These are phyloP conservation scores for Gossypium ekmanianum DNA, from an alignment of 345 rosid species.

Conservation along the genomic window DNA sequence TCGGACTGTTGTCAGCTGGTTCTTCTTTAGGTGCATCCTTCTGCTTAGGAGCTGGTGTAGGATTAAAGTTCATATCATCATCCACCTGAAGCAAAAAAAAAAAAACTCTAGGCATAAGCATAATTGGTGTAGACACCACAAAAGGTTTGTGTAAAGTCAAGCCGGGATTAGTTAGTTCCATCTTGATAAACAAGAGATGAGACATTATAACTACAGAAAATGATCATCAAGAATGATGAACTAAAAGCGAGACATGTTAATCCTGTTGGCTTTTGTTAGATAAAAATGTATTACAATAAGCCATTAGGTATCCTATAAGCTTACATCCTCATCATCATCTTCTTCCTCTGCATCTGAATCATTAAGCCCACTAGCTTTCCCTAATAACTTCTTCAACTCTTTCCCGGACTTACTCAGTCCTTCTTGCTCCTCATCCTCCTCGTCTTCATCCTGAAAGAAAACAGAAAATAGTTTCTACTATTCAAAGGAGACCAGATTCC, in stretches of 20 bases:
- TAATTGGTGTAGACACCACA: neutral
- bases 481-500: neutral
- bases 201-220: neutral
- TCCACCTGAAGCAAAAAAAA: constrained; percentile 44
- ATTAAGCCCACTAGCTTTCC: constrained; percentile 57
- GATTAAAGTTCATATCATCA: constrained; percentile 52
- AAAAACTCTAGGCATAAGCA: neutral
- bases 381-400: constrained; percentile 89
- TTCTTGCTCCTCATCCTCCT: constrained; percentile 86
- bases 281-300: constrained; percentile 4
- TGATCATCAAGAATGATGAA: neutral
- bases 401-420: constrained; percentile 92
- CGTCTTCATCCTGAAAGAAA: constrained; percentile 69
- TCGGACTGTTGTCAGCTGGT: constrained; percentile 61
- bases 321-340: constrained; percentile 78
- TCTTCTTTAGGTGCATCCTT: constrained; percentile 76
- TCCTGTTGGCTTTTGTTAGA: neutral
- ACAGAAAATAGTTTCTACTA: neutral
- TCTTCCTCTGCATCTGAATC: constrained; percentile 88
- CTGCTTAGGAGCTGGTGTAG: constrained; percentile 58
- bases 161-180: neutral
- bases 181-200: neutral
- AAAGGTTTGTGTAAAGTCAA: neutral
- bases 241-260: neutral
- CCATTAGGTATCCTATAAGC: constrained; percentile 24